Evolutionary conservation across 1,139 yeast species (phyloP), one percentile per base, ranked within the genome.

Genomic region (Protomyces gravidus): DNA sequence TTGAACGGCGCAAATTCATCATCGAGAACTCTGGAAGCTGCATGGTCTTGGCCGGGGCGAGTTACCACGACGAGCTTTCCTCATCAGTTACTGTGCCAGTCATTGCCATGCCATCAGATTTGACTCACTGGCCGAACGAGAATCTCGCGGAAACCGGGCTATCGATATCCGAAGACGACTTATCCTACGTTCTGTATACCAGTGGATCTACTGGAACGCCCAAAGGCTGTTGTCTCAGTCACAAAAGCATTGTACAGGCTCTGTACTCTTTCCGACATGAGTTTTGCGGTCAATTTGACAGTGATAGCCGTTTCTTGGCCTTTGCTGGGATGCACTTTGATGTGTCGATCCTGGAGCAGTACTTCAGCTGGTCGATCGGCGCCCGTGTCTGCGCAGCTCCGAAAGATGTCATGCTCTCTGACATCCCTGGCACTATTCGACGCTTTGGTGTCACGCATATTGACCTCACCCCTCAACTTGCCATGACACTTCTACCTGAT

Each of bases 141-240:
- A 36, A 45, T n/a, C 17, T 52, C 17, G 51, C 45, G 17, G 7
- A 5, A 9, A 17, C 6, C 30, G 21, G 15, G 5, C 13, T 45
- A 11, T 6, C 23, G 6, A 17, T 64, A 2, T 6, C 23, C 1
- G 57, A 63, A 5, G n/a, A 50, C 3, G 55, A 61, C 51, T 32
- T 64, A 5, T 59, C 65, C 30, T 67, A 67, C 51, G 61, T 66
- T 30, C 55, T 66, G 9, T 66, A 66, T 71, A 86, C 95, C 7
- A 83, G 89, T 2, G 90, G 92, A 26, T 83, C 90, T 21, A 84
- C 90, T 1, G 89, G 89, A 21, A 71, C 76, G 60, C 90, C 90
- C 15, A 85, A 85, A 70, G 90, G 92, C 50, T 89, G 85, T 27
- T 78, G 80, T 47, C 73, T 85, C 64, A 74, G 81, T 3, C 88